Percentiles rank a stretch among this genome's conserved stretches.
phyloP scores from a whole-genome alignment of 1,139 yeast species.

The Diutina sp. region DNA sequence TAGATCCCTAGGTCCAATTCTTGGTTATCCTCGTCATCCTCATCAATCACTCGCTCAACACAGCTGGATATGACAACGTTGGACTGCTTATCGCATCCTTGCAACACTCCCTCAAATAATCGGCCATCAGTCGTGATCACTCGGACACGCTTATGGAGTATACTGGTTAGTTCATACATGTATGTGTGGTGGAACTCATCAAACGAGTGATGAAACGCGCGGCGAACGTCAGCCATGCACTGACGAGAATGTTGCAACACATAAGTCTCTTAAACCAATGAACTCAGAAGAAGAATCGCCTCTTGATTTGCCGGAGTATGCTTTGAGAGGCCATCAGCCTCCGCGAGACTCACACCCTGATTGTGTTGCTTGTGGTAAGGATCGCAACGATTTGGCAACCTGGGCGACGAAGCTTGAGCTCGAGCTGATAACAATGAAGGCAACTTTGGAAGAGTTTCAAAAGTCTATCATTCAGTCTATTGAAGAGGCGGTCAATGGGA shows the following conservation, averaged over 20 bases:
- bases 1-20: constrained; percentile 45
- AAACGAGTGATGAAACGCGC: neutral
- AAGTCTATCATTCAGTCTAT: neutral
- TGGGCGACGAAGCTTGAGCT: neutral
- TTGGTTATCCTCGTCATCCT: constrained; percentile 32
- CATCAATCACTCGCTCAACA: constrained; percentile 37
- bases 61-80: constrained; percentile 56
- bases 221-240: neutral
- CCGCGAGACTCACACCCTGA: neutral
- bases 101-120: constrained; percentile 54
- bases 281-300: neutral
- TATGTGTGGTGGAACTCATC: neutral
- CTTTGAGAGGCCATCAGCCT: neutral
- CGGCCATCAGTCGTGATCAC: constrained; percentile 81
- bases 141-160: neutral
- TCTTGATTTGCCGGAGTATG: neutral
- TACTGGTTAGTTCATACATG: neutral
- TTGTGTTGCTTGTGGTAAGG: neutral
- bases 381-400: neutral
- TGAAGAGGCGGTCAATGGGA: neutral
- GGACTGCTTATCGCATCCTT: constrained; percentile 74
- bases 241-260: neutral
- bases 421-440: neutral
- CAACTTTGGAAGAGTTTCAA: neutral
- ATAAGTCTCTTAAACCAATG: neutral